A percentile compares a stretch with the other conserved stretches of the same genome.
Evolutionary conservation across 2,329 filamentous ascomycete species (phyloP).

Genomic region (Aspergillus sp.): DNA sequence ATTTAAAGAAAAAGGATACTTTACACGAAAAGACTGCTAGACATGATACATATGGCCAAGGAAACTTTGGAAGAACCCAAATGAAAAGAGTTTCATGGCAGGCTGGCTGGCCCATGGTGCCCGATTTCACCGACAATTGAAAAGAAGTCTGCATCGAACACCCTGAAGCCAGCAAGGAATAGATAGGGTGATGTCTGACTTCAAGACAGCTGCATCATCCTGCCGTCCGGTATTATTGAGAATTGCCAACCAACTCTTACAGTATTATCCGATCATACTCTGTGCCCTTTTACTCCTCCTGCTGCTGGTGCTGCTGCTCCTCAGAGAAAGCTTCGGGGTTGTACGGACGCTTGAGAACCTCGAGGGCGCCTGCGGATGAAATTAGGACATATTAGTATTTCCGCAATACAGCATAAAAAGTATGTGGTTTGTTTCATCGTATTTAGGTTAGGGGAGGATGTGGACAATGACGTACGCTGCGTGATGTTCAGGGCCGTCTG

Average conservation of each 20-base stretch:
- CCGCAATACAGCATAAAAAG: background rate
- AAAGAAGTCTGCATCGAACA: background rate
- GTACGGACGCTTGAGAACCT: slow-evolving; percentile 37
- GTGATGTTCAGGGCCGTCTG: slow-evolving; percentile 65
- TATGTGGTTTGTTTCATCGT: background rate
- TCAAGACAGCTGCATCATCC: background rate
- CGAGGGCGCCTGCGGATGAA: slow-evolving; percentile 29
- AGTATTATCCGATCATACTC: background rate
- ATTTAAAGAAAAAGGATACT: background rate
- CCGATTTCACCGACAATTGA: background rate
- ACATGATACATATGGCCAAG: background rate
- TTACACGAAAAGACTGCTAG: background rate
- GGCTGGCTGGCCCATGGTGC: background rate
- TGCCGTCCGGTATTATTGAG: background rate
- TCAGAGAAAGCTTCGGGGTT: slow-evolving; percentile 12
- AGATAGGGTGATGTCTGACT: background rate
- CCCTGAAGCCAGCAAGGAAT: background rate
- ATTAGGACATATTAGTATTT: slow-evolving; percentile 3
- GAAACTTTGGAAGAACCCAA: too few species aligned
- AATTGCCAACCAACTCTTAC: too few species aligned
- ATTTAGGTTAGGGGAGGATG: background rate
- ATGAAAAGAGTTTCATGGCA: background rate
- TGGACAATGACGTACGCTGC: slow-evolving; percentile 65
- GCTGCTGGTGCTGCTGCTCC: slow-evolving; percentile 3
- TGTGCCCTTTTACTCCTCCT: too few species aligned